Evolutionary conservation across 2,329 filamentous ascomycete genomes (phyloP), one percentile per base, ranked within the genome.

Genomic region (Penicillium glabrum): DNA sequence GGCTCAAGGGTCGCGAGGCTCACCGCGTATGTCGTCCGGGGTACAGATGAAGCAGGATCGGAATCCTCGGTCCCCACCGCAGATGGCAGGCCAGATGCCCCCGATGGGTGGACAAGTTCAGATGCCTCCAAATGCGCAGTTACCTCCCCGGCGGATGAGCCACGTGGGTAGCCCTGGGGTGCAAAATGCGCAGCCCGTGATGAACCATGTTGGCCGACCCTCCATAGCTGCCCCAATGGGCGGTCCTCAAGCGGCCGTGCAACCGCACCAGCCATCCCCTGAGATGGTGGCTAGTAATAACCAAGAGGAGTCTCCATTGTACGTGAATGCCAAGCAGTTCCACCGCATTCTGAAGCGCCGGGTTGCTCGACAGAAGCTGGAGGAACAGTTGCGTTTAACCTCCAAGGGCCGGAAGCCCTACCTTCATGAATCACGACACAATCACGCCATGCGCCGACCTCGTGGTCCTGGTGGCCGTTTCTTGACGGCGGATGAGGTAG

Each of bases 321-420:
- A 99, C 67, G 95, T 99, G 69, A 99, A 99, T 69, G 95, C 95
- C 5, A 99, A 99, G 75, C 95, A 99, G 70, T 99, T 99, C 67
- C 95, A 99, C 72, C 89, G 95, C 26, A 99, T 99, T 48, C 78
- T 99, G 53, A 98, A 99, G 81, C 86, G 95, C 56, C 86, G 95
- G 57, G 91, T 98, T 61, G 95, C 95, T 7, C 86, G 95, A 33
- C 95, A 98, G 75, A 91, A 91, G 72, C 82, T 99, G 16, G 95
- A 99, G 74, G 95, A 99, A 74, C 90, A 93, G 53, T 78, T 99
- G 44, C 86, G 95, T 43, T 79, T 98, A 56, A 98, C 95, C 0
- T 96, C 89, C 10, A 99, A 99, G 77, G 93, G 93, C 26, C 87
- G 95, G 35, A 98, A 97, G 77, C 95, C 95, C 3, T 99, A 99